Conservation (phyloP, 805 yeast genomes). For the Starmerella sp. region DNA sequence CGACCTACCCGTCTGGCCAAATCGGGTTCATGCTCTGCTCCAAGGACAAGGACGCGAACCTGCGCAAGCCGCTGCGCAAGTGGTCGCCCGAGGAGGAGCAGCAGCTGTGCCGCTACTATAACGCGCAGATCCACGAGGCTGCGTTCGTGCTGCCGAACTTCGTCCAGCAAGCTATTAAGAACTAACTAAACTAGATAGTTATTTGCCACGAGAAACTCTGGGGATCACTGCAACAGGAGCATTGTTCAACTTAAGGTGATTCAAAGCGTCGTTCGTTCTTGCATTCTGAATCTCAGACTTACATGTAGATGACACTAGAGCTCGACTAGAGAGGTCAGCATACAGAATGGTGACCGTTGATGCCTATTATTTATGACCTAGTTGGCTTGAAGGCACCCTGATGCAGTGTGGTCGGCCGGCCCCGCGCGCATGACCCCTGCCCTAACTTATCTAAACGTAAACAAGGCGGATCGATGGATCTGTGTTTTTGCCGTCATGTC, state of each 20-base stretch:
- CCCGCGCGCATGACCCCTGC: not conserved
- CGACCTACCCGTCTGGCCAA: constrained; percentile 82
- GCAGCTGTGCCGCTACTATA: constrained; percentile 52
- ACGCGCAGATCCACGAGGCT: constrained; percentile 51
- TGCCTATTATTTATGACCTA: too few species aligned
- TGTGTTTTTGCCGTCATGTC: constrained; percentile 10
- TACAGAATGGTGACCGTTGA: too few species aligned
- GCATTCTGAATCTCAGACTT: too few species aligned
- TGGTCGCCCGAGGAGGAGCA: constrained; percentile 38
- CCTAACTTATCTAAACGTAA: constrained; percentile 1
- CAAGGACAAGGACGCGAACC: constrained; percentile 38
- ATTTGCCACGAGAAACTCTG: too few species aligned
- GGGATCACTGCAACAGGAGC: too few species aligned
- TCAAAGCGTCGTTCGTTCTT: too few species aligned
- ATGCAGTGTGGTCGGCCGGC: too few species aligned
- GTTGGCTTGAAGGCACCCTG: too few species aligned
- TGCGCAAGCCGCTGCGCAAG: constrained; percentile 43
- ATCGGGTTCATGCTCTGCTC: constrained; percentile 67
- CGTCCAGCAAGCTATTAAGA: constrained; percentile 36
- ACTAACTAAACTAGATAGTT: not conserved
- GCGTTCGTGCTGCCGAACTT: constrained; percentile 72
- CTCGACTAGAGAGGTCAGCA: too few species aligned
- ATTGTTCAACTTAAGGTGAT: too few species aligned
- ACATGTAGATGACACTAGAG: too few species aligned
- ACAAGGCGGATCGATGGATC: not conserved